Percentiles rank a stretch among this genome's conserved stretches.
These are phyloP conservation scores for Aspergillus fumigatiaffinis DNA, from an alignment of 2,329 filamentous ascomycete genomes.

Conservation along the genomic window DNA sequence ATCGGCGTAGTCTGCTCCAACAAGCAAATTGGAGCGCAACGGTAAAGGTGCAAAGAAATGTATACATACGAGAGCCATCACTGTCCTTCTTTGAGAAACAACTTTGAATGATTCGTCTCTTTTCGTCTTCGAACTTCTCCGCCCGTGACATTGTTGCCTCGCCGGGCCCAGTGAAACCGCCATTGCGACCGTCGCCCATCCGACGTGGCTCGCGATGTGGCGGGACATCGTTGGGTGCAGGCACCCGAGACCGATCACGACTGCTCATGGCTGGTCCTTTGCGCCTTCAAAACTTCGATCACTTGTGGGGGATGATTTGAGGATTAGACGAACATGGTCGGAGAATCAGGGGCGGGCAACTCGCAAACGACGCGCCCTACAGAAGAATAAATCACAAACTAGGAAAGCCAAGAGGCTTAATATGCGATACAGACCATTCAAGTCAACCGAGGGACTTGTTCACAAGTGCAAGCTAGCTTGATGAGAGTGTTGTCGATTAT, in stretches of 20 bases:
- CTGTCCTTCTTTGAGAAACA: slow-evolving; percentile 88
- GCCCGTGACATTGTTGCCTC: slow-evolving; percentile 49
- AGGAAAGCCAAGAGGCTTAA: slow-evolving; percentile 7
- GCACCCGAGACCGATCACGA: slow-evolving; percentile 33
- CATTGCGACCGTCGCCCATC: slow-evolving; percentile 32
- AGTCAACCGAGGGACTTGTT: not conserved
- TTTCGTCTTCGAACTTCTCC: slow-evolving; percentile 94
- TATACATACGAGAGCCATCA: slow-evolving; percentile 72
- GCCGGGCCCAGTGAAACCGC: slow-evolving; percentile 20
- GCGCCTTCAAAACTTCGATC: slow-evolving; percentile 19
- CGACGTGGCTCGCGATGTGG: slow-evolving; percentile 31
- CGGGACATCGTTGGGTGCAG: slow-evolving; percentile 25
- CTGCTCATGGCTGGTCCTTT: slow-evolving; percentile 31
- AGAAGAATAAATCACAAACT: slow-evolving; percentile 1
- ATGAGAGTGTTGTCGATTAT: not conserved
- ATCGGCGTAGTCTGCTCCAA: slow-evolving; percentile 3
- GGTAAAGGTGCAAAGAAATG: slow-evolving; percentile 10
- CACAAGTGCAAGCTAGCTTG: not conserved
- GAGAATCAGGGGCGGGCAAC: slow-evolving; percentile 14
- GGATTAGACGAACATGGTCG: slow-evolving; percentile 33
- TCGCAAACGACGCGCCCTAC: slow-evolving; percentile 10
- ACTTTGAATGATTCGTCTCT: slow-evolving; percentile 87
- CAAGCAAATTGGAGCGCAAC: slow-evolving; percentile 9
- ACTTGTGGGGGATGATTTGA: slow-evolving; percentile 18
- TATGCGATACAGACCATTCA: not conserved